Evolutionary conservation across 169 alveolate genomes (phyloP).

Genomic region (Sarcocystis neurona): DNA sequence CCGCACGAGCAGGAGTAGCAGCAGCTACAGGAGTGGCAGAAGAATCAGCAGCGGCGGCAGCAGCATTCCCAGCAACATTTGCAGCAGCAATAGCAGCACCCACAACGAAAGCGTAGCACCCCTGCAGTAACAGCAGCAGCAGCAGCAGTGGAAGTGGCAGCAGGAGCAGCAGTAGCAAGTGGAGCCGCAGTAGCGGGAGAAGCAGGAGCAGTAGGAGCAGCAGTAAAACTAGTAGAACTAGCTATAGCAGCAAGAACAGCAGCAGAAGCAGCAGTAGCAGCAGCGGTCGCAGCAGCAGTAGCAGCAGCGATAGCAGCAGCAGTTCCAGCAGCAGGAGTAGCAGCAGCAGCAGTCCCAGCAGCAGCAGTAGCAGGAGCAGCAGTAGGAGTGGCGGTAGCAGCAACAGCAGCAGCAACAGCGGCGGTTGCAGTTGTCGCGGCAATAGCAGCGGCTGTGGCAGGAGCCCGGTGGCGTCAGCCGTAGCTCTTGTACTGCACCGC

Average conservation of each 20-base stretch:
- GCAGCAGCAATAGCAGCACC: neutral
- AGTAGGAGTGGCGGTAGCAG: too few species aligned
- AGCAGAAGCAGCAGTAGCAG: neutral
- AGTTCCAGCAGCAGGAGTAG: too few species aligned
- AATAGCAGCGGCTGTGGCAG: too few species aligned
- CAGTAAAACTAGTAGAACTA: neutral
- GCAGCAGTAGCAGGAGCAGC: too few species aligned
- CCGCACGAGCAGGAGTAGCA: neutral
- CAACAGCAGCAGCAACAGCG: too few species aligned
- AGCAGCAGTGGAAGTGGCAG: neutral
- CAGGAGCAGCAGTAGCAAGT: neutral
- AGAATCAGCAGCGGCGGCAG: conserved; percentile 30
- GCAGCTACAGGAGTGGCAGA: neutral
- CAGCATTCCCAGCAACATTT: neutral
- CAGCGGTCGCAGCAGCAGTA: neutral
- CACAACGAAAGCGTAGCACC: neutral
- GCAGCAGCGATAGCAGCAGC: too few species aligned
- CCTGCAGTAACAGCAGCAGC: neutral
- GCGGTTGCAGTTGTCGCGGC: too few species aligned
- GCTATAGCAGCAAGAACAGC: neutral
- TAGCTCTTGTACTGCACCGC: too few species aligned
- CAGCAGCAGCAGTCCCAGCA: too few species aligned
- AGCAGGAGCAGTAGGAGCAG: neutral
- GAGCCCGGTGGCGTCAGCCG: too few species aligned
- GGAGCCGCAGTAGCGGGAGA: neutral